Evolutionary conservation across 2,329 filamentous ascomycete species (phyloP).

Genomic region (Phialophora verrucosa): DNA sequence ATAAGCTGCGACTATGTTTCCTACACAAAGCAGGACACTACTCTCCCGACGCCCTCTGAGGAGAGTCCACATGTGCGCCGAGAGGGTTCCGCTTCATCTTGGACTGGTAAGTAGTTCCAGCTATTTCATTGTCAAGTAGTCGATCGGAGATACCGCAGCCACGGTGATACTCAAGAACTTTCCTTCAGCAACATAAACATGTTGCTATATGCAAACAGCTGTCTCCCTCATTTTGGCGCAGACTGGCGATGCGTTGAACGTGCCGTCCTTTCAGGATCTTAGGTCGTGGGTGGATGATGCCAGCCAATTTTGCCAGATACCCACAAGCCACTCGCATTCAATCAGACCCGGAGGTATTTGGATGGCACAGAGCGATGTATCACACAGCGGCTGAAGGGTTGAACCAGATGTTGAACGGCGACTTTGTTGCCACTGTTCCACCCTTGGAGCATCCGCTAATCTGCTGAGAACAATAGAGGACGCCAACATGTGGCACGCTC

Average conservation of each 20-base stretch:
- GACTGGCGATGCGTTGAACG: background rate
- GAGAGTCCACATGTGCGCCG: slow-evolving; percentile 27
- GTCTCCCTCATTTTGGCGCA: background rate
- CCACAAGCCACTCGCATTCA: background rate
- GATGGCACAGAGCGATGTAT: background rate
- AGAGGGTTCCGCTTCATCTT: slow-evolving; percentile 30
- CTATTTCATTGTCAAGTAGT: background rate
- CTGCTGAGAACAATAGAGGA: slow-evolving; percentile 23
- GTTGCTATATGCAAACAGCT: background rate
- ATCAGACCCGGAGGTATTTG: background rate
- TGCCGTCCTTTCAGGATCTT: background rate
- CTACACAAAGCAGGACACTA: slow-evolving; percentile 30
- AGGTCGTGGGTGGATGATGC: too few relatives aligned
- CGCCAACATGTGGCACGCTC: slow-evolving; percentile 33
- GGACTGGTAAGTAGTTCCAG: slow-evolving; percentile 20
- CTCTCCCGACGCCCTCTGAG: slow-evolving; percentile 29
- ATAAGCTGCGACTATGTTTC: slow-evolving; percentile 39
- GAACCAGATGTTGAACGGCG: background rate
- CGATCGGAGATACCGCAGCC: background rate
- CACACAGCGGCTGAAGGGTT: background rate
- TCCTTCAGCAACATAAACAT: background rate
- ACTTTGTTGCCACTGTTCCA: background rate
- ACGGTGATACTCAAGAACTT: background rate
- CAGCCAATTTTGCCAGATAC: background rate
- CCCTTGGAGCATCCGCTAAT: background rate